Conservation (phyloP, 164 flowering plant species). For the Nelumbo lutea region DNA sequence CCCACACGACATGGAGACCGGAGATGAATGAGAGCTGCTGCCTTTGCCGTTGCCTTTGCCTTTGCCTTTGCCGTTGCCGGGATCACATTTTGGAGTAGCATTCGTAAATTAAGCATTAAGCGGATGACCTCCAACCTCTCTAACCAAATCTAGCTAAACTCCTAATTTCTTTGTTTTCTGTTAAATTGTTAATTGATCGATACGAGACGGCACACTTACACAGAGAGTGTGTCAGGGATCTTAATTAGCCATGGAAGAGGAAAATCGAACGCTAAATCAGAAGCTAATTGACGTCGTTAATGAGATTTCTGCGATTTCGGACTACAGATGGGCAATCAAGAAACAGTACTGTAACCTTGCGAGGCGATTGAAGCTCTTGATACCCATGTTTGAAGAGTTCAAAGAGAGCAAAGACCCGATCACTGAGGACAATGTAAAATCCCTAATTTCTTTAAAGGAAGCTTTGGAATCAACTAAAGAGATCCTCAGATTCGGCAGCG, state of each 20-base stretch:
- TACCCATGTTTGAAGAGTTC: conserved; percentile 91
- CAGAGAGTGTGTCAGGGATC: not conserved
- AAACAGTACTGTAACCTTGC: conserved; percentile 74
- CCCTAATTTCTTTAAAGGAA: conserved; percentile 35
- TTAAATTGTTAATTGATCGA: not conserved
- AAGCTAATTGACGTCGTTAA: conserved; percentile 45
- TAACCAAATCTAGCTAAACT: too few species aligned
- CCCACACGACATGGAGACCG: too few species aligned
- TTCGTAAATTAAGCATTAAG: too few species aligned
- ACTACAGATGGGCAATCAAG: conserved; percentile 56
- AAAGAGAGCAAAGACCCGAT: conserved; percentile 49
- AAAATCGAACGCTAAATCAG: conserved; percentile 34
- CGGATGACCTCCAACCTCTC: too few species aligned
- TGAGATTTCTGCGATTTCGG: conserved; percentile 61
- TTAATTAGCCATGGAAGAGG: conserved; percentile 30
- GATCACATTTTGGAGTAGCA: too few species aligned
- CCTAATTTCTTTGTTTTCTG: not conserved
- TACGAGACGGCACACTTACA: not conserved
- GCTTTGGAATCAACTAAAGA: conserved; percentile 54
- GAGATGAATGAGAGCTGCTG: too few species aligned
- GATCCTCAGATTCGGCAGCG: conserved; percentile 61
- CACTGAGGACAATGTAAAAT: conserved; percentile 29
- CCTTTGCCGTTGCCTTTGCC: too few species aligned
- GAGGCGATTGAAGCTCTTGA: conserved; percentile 72
- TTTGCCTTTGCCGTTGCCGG: too few species aligned